Conservation (phyloP, 352 stramenopile species). For the Thalassiosira mediterranea region DNA sequence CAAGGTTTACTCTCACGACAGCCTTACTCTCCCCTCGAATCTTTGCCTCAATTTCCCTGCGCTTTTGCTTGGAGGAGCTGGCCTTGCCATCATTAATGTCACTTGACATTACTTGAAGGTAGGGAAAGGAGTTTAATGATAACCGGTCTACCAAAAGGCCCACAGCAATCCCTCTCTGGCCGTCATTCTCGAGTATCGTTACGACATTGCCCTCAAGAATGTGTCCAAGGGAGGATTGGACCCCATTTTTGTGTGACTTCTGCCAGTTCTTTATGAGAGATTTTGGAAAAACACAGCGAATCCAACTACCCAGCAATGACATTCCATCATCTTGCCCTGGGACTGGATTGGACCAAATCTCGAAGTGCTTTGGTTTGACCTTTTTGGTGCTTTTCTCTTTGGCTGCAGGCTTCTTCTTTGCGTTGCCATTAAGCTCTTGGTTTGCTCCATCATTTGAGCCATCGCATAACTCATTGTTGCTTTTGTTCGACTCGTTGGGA, state of each 20-base stretch:
- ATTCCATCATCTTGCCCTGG: slow-evolving; percentile 69
- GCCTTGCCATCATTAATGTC: slow-evolving; percentile 18
- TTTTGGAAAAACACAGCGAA: slow-evolving; percentile 72
- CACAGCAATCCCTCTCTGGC: slow-evolving; percentile 35
- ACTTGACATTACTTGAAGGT: slow-evolving; percentile 42
- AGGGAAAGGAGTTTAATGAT: slow-evolving; percentile 26
- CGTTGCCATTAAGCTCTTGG: neutral
- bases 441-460: too few relatives aligned
- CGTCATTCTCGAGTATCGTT: slow-evolving; percentile 48
- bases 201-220: slow-evolving; percentile 74
- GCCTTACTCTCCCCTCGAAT: slow-evolving; percentile 61
- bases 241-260: slow-evolving; percentile 29
- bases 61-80: slow-evolving; percentile 35
- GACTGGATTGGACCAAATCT: slow-evolving; percentile 67
- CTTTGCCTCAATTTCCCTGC: slow-evolving; percentile 53
- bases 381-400: slow-evolving; percentile 19
- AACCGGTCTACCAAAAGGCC: slow-evolving; percentile 57
- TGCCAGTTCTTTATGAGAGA: slow-evolving; percentile 38
- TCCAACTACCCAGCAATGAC: slow-evolving; percentile 66
- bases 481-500: too few relatives aligned
- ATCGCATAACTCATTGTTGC: too few relatives aligned
- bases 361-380: slow-evolving; percentile 38
- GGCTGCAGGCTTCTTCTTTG: slow-evolving; percentile 2
- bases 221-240: slow-evolving; percentile 3
- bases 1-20: slow-evolving; percentile 49